phyloP scores from a whole-genome alignment of 108 stramenopile genomes.

The Cyclotella kingstonii region DNA sequence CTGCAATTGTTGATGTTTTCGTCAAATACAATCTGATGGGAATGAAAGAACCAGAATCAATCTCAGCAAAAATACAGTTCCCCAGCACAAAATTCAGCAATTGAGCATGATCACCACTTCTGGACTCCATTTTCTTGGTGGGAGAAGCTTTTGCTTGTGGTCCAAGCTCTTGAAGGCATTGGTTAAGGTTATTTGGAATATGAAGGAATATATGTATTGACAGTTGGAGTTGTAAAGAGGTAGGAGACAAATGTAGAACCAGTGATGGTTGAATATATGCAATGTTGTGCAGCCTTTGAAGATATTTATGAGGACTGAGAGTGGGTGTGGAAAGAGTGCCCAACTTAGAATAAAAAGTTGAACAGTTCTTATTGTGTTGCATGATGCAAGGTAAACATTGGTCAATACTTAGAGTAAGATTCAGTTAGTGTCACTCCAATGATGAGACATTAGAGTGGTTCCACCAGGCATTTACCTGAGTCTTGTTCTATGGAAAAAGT shows the following conservation, averaged over 20 bases:
- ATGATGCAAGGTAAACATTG: too few relatives aligned
- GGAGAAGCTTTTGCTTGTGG: background rate
- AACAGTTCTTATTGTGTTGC: too few relatives aligned
- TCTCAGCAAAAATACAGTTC: background rate
- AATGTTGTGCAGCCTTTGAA: too few relatives aligned
- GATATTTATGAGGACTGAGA: too few relatives aligned
- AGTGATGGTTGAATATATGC: background rate
- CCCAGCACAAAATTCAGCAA: background rate
- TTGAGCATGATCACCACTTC: background rate
- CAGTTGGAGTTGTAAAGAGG: background rate
- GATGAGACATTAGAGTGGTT: too few relatives aligned
- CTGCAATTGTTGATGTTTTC: slow-evolving; percentile 49
- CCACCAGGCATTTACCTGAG: too few relatives aligned
- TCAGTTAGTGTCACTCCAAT: too few relatives aligned
- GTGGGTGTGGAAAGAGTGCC: too few relatives aligned
- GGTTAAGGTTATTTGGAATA: background rate
- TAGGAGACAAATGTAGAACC: background rate
- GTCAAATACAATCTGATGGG: slow-evolving; percentile 54
- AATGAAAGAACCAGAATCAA: background rate
- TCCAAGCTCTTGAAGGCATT: background rate
- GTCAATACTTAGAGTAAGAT: too few relatives aligned
- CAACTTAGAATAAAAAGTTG: too few relatives aligned
- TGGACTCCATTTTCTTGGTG: slow-evolving; percentile 4
- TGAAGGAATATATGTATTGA: background rate
- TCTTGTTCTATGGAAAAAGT: too few relatives aligned